These are phyloP conservation scores for Kuraishia cidri DNA, from an alignment of 805 yeast genomes.

Conservation along the genomic window DNA sequence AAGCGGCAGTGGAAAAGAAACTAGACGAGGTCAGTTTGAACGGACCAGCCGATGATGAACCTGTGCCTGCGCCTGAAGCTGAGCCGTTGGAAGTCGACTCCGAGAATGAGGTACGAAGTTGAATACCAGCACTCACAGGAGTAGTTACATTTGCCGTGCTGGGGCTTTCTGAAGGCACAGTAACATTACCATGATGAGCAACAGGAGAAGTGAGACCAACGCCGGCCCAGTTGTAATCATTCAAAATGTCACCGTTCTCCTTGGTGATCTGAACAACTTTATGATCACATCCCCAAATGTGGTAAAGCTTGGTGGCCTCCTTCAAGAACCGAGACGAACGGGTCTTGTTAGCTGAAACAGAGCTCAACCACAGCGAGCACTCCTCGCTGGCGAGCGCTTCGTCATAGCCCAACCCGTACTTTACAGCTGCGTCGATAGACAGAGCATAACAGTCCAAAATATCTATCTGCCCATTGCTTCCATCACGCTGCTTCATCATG, in stretches of 20 bases:
- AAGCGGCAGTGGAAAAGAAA: neutral
- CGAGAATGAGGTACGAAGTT: neutral
- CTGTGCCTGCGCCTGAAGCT: neutral
- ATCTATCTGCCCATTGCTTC: slow-evolving; percentile 20
- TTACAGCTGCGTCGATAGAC: slow-evolving; percentile 29
- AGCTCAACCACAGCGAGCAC: slow-evolving; percentile 30
- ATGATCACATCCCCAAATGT: slow-evolving; percentile 16
- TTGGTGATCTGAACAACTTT: slow-evolving; percentile 16
- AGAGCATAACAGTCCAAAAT: slow-evolving; percentile 34
- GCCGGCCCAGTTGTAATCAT: slow-evolving; percentile 24
- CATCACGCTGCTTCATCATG: slow-evolving; percentile 13
- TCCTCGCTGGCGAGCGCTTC: slow-evolving; percentile 29
- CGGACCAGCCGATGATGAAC: neutral
- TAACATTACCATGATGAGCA: neutral
- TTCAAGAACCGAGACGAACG: slow-evolving; percentile 26
- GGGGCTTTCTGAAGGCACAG: neutral
- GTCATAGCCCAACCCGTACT: slow-evolving; percentile 23
- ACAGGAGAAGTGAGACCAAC: slow-evolving; percentile 4
- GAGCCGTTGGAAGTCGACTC: too few relatives aligned
- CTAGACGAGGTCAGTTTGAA: neutral
- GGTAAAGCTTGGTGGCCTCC: slow-evolving; percentile 25
- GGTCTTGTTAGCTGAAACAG: slow-evolving; percentile 13
- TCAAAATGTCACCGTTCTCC: slow-evolving; percentile 18
- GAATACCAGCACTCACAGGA: neutral
- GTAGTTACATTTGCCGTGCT: neutral